Evolutionary conservation across 2,329 filamentous ascomycete species (phyloP).

Genomic region (Lanzia echinophila): DNA sequence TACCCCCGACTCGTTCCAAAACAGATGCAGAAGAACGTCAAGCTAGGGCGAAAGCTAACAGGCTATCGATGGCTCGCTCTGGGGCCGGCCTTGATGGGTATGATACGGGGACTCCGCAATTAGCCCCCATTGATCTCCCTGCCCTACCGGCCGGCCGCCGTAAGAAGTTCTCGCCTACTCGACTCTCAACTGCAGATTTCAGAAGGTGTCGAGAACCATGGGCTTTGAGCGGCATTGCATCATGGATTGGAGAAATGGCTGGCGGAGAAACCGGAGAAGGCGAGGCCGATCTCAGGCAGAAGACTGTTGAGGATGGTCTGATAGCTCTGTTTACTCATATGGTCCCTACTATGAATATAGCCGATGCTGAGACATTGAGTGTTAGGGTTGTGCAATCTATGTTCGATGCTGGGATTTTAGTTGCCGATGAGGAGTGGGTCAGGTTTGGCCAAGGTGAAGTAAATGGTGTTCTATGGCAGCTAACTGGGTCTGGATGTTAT

Average conservation of each 20-base stretch:
- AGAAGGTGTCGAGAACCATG: slow-evolving; percentile 82
- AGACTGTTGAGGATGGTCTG: slow-evolving; percentile 79
- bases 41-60: slow-evolving; percentile 46
- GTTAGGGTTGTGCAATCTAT: slow-evolving; percentile 72
- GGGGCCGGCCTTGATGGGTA: slow-evolving; percentile 49
- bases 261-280: slow-evolving; percentile 52
- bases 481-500: slow-evolving; percentile 89
- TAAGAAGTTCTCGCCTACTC: slow-evolving; percentile 78
- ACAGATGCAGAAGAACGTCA: slow-evolving; percentile 74
- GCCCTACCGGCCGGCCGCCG: slow-evolving; percentile 72
- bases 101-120: slow-evolving; percentile 44
- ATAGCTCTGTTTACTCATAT: slow-evolving; percentile 88
- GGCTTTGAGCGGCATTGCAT: slow-evolving; percentile 81
- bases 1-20: slow-evolving; percentile 82
- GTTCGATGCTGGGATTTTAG: slow-evolving; percentile 68
- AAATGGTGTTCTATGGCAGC: slow-evolving; percentile 86
- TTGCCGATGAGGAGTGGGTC: slow-evolving; percentile 95
- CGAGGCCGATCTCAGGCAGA: slow-evolving; percentile 78
- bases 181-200: slow-evolving; percentile 74
- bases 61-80: slow-evolving; percentile 45
- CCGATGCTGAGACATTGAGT: slow-evolving; percentile 85
- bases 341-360: slow-evolving; percentile 96
- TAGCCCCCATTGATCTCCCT: slow-evolving; percentile 72
- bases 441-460: slow-evolving; percentile 78
- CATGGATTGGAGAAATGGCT: slow-evolving; percentile 82